Evolutionary conservation across 2,329 filamentous ascomycete genomes (phyloP).

Genomic region (Colletotrichum incanum): DNA sequence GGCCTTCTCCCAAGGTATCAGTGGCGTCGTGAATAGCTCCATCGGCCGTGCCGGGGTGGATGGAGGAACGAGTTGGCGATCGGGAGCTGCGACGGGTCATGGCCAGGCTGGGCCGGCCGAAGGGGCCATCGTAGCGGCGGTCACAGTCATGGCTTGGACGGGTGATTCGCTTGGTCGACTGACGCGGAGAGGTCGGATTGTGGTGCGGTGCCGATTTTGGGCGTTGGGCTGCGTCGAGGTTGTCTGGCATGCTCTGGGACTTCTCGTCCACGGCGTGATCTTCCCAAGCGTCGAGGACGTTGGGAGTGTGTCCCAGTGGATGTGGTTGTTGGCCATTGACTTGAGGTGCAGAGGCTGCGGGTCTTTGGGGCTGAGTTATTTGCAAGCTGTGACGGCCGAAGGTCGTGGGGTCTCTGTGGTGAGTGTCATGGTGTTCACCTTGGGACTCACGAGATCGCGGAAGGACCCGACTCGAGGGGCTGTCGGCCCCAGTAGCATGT

Average conservation of each 20-base stretch:
- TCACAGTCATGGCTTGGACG: slow-evolving; percentile 41
- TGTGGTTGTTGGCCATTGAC: not conserved
- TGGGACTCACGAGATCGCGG: not conserved
- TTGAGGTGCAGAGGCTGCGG: not conserved
- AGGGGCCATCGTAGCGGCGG: slow-evolving; percentile 42
- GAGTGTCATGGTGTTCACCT: not conserved
- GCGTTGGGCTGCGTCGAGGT: slow-evolving; percentile 6
- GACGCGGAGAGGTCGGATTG: not conserved
- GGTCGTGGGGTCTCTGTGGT: not conserved
- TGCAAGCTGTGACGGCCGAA: slow-evolving; percentile 39
- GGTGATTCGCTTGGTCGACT: slow-evolving; percentile 1
- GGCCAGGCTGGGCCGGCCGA: slow-evolving; percentile 29
- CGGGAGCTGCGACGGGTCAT: slow-evolving; percentile 24
- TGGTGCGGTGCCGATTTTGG: slow-evolving; percentile 2
- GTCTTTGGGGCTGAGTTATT: not conserved
- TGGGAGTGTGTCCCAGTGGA: not conserved
- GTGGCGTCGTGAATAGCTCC: not conserved
- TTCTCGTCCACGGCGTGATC: slow-evolving; percentile 14
- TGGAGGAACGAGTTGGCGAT: slow-evolving; percentile 3
- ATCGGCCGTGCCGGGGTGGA: not conserved
- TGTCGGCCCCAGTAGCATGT: not conserved
- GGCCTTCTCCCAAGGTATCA: not conserved
- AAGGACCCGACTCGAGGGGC: slow-evolving; percentile 2
- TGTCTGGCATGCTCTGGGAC: slow-evolving; percentile 12
- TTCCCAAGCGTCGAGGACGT: not conserved